phyloP scores from a whole-genome alignment of 2,329 filamentous ascomycete genomes.

The Pseudopyrenochaeta lycopersici region DNA sequence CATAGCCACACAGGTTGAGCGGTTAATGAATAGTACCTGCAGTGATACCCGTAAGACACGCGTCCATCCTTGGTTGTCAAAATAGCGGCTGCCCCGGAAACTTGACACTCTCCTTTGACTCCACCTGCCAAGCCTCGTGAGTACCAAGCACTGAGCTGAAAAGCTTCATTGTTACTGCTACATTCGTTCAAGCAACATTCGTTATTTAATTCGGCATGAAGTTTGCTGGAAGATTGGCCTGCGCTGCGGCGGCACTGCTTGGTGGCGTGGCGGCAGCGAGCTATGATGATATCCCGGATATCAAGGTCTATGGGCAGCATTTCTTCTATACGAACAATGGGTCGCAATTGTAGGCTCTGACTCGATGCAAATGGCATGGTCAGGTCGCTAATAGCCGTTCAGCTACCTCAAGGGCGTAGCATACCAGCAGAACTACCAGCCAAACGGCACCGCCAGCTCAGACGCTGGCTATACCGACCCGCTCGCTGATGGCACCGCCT shows the following conservation, averaged over 20 bases:
- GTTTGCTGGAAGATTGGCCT: conserved; percentile 12
- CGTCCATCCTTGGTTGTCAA: conserved; percentile 5
- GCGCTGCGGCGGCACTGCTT: conserved; percentile 24
- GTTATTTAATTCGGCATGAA: conserved; percentile 13
- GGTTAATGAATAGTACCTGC: conserved; percentile 6
- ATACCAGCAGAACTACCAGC: conserved; percentile 73
- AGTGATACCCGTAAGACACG: conserved; percentile 2
- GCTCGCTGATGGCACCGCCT: conserved; percentile 74
- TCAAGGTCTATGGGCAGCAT: conserved; percentile 71
- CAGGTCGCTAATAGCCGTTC: conserved; percentile 10
- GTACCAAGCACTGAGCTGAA: conserved; percentile 20
- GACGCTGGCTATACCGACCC: conserved; percentile 78
- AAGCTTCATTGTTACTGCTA: conserved; percentile 11
- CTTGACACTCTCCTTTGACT: not conserved
- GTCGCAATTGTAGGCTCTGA: conserved; percentile 65
- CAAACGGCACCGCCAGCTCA: conserved; percentile 32
- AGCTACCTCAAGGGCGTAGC: conserved; percentile 90
- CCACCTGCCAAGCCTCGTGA: conserved; percentile 13
- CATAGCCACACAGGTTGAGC: conserved; percentile 3
- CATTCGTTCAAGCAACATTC: conserved; percentile 7
- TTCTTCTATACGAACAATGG: conserved; percentile 90
- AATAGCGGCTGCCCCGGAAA: conserved; percentile 1
- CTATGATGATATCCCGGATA: conserved; percentile 42
- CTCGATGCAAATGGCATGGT: too few relatives aligned
- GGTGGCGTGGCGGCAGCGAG: conserved; percentile 33